Base-by-base conservation (phyloP, 1,139 yeast species). In the Ogataea hybrid region DNA sequence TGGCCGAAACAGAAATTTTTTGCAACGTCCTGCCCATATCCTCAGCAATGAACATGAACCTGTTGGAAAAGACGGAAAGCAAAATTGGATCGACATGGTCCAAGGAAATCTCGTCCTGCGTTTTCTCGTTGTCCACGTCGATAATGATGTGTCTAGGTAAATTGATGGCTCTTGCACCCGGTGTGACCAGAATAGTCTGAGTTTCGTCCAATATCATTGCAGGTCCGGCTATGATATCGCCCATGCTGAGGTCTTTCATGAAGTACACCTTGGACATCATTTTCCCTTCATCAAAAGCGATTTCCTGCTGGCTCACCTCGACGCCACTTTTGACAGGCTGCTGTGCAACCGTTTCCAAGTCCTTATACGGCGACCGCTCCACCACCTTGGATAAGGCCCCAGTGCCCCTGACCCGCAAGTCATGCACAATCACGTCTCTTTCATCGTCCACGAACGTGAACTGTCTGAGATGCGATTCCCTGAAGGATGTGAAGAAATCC, bases 21-120 rank as follows among this genome's bases (percentile, higher is more conserved):
- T 84, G 84, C 49, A 85, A 67, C 9, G 90, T 84, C 51, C 80
- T 73, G 10, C 95, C 95, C 95, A 85, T 85, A 58, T 85, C 94
- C 56, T 85, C 95, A 6, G 95, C 95, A 59, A 85, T 82, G 41
- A 87, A 84, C 94, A 85, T 85, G 57, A 85, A 85, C 50, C 94
- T 68, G 59, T 85, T 89, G 17, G 89, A 85, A 63, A 85, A 86
- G 2, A 85, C 87, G 2, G 92, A 81, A 36, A 86, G 64, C 55
- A 81, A 77, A 41, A 85, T 75, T 1, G 94, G 92, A 28, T 46
- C 49, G 25, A 37, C 49, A 29, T 42, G 17, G 51, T 40, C 46
- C 22, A 25, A 18, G 6, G 47, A 39, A 20, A 39, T 37, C 2
- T 31, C 30, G 7, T 22, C 38, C 27, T 35, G 31, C 11, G 29